Conservation (phyloP, 2,329 filamentous ascomycete species). For the Venturia oleaginea region DNA sequence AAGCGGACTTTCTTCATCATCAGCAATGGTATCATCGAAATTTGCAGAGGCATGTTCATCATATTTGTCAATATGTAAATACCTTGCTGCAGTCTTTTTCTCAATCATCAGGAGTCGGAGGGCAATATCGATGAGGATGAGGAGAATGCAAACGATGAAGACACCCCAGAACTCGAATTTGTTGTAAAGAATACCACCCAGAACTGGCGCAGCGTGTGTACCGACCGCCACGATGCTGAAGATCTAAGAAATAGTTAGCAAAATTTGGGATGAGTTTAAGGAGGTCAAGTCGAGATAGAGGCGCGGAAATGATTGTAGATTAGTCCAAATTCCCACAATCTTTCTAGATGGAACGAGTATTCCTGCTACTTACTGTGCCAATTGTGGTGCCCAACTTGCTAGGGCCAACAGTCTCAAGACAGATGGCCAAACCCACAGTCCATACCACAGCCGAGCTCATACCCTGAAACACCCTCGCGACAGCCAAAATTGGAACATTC, state of each 20-base stretch:
- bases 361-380: not conserved
- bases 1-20: slow-evolving; percentile 19
- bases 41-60: not conserved
- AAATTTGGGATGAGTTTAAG: not conserved
- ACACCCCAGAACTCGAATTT: slow-evolving; percentile 47
- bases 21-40: not conserved
- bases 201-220: slow-evolving; percentile 46
- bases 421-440: slow-evolving; percentile 49
- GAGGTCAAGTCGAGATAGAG: not conserved
- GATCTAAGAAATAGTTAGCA: slow-evolving; percentile 28
- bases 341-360: not conserved
- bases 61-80: slow-evolving; percentile 29
- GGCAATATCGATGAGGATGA: slow-evolving; percentile 49
- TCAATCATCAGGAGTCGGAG: slow-evolving; percentile 55
- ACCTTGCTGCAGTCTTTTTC: slow-evolving; percentile 43
- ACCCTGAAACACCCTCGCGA: slow-evolving; percentile 50
- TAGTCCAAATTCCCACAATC: not conserved
- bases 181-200: slow-evolving; percentile 53
- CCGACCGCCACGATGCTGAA: slow-evolving; percentile 52
- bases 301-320: not conserved
- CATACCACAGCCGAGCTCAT: slow-evolving; percentile 50
- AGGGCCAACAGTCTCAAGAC: slow-evolving; percentile 49
- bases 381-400: slow-evolving; percentile 49
- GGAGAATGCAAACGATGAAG: slow-evolving; percentile 45
- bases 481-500: slow-evolving; percentile 38